A percentile compares a stretch with the other conserved stretches of the same genome.
Conservation (phyloP, 1,284 basidiomycete species). For the Pseudomicrostroma phylloplanum region DNA sequence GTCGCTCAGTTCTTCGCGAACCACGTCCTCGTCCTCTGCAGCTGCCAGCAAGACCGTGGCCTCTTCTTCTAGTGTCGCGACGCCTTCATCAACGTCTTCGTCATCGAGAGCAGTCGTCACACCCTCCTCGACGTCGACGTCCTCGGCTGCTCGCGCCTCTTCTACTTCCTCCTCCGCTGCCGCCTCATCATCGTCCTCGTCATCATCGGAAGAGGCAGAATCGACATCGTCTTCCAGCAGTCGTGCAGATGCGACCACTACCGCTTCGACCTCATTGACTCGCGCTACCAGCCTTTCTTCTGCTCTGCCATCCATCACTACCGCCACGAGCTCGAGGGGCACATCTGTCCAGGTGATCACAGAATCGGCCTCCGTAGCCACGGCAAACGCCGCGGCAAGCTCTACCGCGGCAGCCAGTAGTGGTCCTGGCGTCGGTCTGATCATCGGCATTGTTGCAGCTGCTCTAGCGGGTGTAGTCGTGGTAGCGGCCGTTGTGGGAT, state of each 20-base stretch:
- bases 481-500: slow-evolving; percentile 45
- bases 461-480: slow-evolving; percentile 48
- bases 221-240: slow-evolving; percentile 15
- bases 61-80: slow-evolving; percentile 5
- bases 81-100: slow-evolving; percentile 13
- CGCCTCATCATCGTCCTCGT: slow-evolving; percentile 13
- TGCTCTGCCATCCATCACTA: neutral
- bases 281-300: neutral
- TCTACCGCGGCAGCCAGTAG: slow-evolving; percentile 19
- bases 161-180: slow-evolving; percentile 19
- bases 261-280: neutral
- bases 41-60: neutral
- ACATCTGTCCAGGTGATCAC: slow-evolving; percentile 30
- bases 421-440: slow-evolving; percentile 37
- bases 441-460: slow-evolving; percentile 51
- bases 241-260: neutral
- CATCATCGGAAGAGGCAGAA: slow-evolving; percentile 16
- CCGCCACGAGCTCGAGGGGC: slow-evolving; percentile 18
- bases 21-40: slow-evolving; percentile 9
- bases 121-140: slow-evolving; percentile 17
- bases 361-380: slow-evolving; percentile 19
- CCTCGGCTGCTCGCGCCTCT: slow-evolving; percentile 16
- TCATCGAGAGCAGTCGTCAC: slow-evolving; percentile 17
- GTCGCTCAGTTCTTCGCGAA: slow-evolving; percentile 13
- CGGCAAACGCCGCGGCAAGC: slow-evolving; percentile 14